Evolutionary conservation across 805 yeast species (phyloP), one percentile per base, ranked within the genome.

Genomic region (Candida michaelii): DNA sequence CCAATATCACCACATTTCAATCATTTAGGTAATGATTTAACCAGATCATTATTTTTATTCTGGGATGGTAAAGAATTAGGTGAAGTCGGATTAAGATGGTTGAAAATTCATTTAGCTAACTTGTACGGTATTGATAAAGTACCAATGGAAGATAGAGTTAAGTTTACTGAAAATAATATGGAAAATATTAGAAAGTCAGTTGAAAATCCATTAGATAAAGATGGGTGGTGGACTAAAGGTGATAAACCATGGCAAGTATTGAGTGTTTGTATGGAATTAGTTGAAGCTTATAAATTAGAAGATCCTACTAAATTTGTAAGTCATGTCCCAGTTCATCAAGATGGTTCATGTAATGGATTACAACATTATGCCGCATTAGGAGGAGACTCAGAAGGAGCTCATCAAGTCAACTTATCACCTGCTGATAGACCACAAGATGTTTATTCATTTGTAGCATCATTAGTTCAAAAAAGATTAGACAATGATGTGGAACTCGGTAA

Each of bases 291-390:
- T 50, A 70, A 77, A 50, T 61, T 80, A 44, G 76, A 71, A 7
- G 83, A 84, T 50, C 93, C 93, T 8, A 74, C 79, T 12, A 72
- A 80, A 47, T 83, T 62, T 52, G 62, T 83, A 15, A 82, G 89
- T 1, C 84, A 80, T 58, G 82, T 83, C 48, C 91, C 93, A 1
- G 84, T 85, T 27, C 93, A 85, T 59, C 91, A 84, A 62, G 95
- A 85, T 65, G 95, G 95, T 52, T 84, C 93, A 0, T 85, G 95
- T 66, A 85, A 85, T 56, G 95, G 95, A 14, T 70, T 85, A 47
- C 95, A 85, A 55, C 95, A 85, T 66, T 85, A 85, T 62, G 93
- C 95, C 19, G 95, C 95, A 0, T 67, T 85, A 40, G 93, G 93
- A 60, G 91, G 93, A 66, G 95, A 85, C 63, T 52, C 77, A 13